Percentiles rank a stretch among this genome's conserved stretches.
phyloP scores from a whole-genome alignment of 2,329 filamentous ascomycete genomes.

The Fusarium phyllophilum region DNA sequence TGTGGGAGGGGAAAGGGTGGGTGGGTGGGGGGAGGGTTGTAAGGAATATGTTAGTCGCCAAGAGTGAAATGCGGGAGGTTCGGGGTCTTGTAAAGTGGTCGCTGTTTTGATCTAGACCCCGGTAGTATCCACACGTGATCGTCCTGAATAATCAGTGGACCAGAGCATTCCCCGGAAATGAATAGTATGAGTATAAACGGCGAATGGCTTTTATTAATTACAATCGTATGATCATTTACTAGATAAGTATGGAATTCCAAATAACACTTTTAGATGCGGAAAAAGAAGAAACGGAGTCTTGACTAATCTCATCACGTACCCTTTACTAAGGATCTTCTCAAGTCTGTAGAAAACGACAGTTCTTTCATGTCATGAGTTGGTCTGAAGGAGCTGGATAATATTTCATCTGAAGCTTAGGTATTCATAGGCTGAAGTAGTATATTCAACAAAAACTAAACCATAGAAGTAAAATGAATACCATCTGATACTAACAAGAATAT shows the following conservation, averaged over 20 bases:
- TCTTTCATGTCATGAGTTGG: neutral
- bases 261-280: no score
- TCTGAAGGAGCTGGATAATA: neutral
- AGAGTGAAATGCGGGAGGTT: neutral
- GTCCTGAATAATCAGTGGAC: neutral
- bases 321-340: no score
- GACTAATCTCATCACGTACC: no score
- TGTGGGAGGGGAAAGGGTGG: no score
- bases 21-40: no score
- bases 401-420: no score
- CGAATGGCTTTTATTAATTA: neutral
- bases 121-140: neutral
- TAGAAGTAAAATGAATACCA: neutral
- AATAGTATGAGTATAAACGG: neutral
- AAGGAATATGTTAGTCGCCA: neutral
- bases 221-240: neutral
- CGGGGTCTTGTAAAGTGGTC: slow-evolving; percentile 13
- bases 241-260: no score
- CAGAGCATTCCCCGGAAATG: neutral
- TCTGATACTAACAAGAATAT: neutral
- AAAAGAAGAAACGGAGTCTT: no score
- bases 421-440: accelerated
- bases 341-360: no score
- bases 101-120: slow-evolving; percentile 26
- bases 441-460: no score